Evolutionary conservation across 2,329 filamentous ascomycete species (phyloP).

Genomic region (Claviceps sp.): DNA sequence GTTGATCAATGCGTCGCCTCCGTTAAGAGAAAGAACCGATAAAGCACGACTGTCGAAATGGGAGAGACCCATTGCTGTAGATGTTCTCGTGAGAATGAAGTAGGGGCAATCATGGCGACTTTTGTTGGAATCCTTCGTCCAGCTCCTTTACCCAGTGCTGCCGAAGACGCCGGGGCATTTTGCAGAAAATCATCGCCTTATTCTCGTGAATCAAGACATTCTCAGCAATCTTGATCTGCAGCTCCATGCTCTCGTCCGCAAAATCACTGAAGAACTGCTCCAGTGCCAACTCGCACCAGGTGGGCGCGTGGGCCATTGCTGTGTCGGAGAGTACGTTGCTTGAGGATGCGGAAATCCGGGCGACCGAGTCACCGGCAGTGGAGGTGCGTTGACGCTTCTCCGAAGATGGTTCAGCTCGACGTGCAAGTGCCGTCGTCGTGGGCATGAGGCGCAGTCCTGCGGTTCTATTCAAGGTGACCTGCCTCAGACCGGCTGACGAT

Average conservation of each 20-base stretch:
- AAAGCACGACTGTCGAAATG: not conserved
- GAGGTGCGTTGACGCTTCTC: conserved; percentile 22
- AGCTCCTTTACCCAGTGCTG: conserved; percentile 43
- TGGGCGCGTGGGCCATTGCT: conserved; percentile 19
- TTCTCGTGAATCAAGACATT: conserved; percentile 44
- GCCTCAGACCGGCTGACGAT: conserved; percentile 17
- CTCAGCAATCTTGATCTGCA: conserved; percentile 47
- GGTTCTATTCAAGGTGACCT: conserved; percentile 12
- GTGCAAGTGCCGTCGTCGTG: conserved; percentile 22
- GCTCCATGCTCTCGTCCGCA: conserved; percentile 39
- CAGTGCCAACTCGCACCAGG: conserved; percentile 44
- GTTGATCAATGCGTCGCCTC: not conserved
- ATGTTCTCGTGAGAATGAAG: not conserved
- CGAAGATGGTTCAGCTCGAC: conserved; percentile 24
- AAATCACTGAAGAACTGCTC: conserved; percentile 48
- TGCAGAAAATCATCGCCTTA: conserved; percentile 49
- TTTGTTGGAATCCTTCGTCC: conserved; percentile 21
- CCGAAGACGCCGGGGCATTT: conserved; percentile 39
- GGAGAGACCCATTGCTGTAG: not conserved
- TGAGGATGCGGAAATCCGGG: not conserved
- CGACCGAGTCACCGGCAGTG: conserved; percentile 9
- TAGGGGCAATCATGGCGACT: not conserved
- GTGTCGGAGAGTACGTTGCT: not conserved
- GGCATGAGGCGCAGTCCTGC: conserved; percentile 15
- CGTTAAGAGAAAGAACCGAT: not conserved